These are phyloP conservation scores for Vigna hirtella DNA, from an alignment of 306 rosid genomes.

Conservation along the genomic window DNA sequence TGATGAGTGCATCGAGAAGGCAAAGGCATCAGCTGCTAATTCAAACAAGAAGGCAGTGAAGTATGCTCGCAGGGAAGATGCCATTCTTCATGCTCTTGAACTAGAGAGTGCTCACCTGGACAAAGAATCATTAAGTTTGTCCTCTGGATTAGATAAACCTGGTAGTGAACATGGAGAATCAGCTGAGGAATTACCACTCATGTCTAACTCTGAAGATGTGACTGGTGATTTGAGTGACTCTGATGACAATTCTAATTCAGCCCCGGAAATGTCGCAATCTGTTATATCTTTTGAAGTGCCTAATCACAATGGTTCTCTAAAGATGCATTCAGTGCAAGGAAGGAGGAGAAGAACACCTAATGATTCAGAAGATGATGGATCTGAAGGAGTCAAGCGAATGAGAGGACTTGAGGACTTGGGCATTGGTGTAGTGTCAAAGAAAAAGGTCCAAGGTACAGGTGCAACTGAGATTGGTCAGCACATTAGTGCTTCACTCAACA, in stretches of 20 bases:
- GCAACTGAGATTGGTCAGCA: conserved; percentile 65
- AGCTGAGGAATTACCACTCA: conserved; percentile 59
- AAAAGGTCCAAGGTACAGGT: conserved; percentile 60
- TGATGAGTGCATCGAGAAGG: conserved; percentile 90
- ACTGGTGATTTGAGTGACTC: conserved; percentile 62
- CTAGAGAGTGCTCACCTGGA: conserved; percentile 74
- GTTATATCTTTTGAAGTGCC: conserved; percentile 94
- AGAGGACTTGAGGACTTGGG: conserved; percentile 95
- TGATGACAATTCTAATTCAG: conserved; percentile 74
- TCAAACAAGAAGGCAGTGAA: conserved; percentile 84
- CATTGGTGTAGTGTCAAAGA: conserved; percentile 66
- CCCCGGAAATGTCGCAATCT: conserved; percentile 88
- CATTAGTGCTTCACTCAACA: conserved; percentile 63
- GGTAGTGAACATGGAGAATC: conserved; percentile 57
- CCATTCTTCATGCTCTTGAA: conserved; percentile 97
- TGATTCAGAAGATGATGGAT: conserved; percentile 98
- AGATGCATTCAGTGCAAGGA: conserved; percentile 73
- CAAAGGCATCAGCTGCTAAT: conserved; percentile 81
- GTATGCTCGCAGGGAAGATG: conserved; percentile 99
- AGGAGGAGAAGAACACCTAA: conserved; percentile 91
- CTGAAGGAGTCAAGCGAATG: conserved; percentile 91
- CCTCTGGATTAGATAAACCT: conserved; percentile 57
- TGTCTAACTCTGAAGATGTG: conserved; percentile 65
- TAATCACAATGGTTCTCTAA: conserved; percentile 69
- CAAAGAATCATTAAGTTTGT: conserved; percentile 58